Conservation (phyloP, 2,329 filamentous ascomycete species). For the Pestalotiopsis sp. region DNA sequence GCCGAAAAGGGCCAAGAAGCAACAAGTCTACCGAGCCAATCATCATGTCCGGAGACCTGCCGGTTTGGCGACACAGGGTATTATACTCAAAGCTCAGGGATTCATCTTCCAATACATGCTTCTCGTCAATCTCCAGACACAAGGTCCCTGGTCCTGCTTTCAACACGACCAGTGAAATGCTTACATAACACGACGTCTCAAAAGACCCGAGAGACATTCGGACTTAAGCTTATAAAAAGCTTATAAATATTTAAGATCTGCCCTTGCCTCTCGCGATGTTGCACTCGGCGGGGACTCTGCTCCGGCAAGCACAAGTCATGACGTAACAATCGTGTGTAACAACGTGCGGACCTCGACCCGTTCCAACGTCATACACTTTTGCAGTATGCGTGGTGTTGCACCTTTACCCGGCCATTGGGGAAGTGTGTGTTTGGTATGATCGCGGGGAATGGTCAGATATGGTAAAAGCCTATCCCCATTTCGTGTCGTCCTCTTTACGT, state of each 20-base stretch:
- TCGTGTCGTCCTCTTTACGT: neutral
- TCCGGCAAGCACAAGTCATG: slow-evolving; percentile 7
- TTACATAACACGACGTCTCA: neutral
- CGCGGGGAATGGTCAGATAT: neutral
- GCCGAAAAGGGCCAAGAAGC: neutral
- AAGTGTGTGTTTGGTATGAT: neutral
- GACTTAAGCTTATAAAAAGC: neutral
- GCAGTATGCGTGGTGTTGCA: neutral
- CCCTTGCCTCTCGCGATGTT: neutral
- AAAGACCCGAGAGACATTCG: neutral
- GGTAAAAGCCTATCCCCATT: too few relatives aligned
- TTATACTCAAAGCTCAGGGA: neutral
- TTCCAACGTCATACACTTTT: slow-evolving; percentile 11
- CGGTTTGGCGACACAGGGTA: neutral
- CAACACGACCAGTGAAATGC: neutral
- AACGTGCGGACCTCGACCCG: neutral
- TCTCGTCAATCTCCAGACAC: neutral
- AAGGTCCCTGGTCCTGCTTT: neutral
- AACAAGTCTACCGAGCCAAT: neutral
- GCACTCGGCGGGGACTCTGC: neutral
- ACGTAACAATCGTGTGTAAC: slow-evolving; percentile 10
- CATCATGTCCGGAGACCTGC: neutral
- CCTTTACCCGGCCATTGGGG: neutral
- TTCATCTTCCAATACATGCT: neutral
- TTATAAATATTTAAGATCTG: too few relatives aligned